Evolutionary conservation across 192 early-diverging fungal genomes (phyloP), one percentile per base, ranked within the genome.

Genomic region (Coemansia sp.): DNA sequence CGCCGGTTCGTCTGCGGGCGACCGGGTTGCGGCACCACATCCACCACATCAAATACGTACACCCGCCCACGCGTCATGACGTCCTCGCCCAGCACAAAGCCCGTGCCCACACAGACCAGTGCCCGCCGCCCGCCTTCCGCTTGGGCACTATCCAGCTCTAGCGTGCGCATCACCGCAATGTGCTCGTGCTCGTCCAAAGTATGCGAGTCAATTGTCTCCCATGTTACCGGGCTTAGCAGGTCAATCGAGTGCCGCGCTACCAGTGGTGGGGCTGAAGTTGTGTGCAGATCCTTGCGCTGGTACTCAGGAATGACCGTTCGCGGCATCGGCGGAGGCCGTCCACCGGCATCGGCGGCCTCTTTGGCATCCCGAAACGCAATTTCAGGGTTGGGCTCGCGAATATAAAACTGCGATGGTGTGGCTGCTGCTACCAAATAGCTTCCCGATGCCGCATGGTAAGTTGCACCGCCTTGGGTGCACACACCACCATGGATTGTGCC

Each of bases 11-110:
- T 95, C 69, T 93, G 91, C 23, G 97, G 95, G 46, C 90, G 90
- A 40, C 90, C 90, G 0, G 88, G 86, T 64, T 96, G 93, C 5
- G 97, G 97, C 28, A 99, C 93, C 32, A 99, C 93, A 70, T 95
- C 92, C 74, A 96, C 90, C 36, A 97, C 83, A 40, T 99, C 97
- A 61, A 89, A 97, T 20, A 99, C 73, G 42, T 92, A 87, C 42
- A 97, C 82, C 81, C 90, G 80, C 55, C 97, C 97, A 38, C 91
- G 81, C 66, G 87, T 85, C 0, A 91, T 72, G 20, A 93, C 83
- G 65, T 99, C 97, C 73, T 99, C 97, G 31, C 93, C 91, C 40
- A 89, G 79, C 32, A 92, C 80, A 61, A 84, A 87, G 1, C 87
- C 89, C 3, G 97, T 99, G 5, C 90, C 93, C 23, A 96, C 84